Base-by-base conservation (phyloP, 305 asterid genomes). In the Fraxinus floribunda region DNA sequence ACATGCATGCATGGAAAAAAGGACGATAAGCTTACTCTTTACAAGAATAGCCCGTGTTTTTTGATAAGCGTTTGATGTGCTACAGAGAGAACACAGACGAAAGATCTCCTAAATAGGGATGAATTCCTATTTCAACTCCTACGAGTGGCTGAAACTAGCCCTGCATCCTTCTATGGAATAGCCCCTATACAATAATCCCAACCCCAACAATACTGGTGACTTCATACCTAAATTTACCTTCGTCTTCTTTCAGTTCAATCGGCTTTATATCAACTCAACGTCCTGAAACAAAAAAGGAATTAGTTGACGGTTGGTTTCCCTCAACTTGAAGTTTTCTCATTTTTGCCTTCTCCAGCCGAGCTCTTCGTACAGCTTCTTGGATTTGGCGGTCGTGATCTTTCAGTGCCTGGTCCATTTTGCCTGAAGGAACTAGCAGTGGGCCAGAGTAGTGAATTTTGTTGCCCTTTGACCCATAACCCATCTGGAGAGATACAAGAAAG, bases 401-500 rank as follows among this genome's bases (percentile, higher is more conserved):
- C 88, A 95, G 76, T 88, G 89, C 91, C 91, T 94, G 98, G 74
- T 95, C 97, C 89, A 91, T 90, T 91, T 92, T 92, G 66, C 94
- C 97, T 1, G 98, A 91, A 18, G 98, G 98, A 57, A 89, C 98
- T 41, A 92, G 86, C 78, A 95, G 82, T 0, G 98, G 98, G 34
- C 98, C 98, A 0, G 98, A 95, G 91, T 94, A 95, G 89, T 95
- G 98, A 24, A 95, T 92, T 80, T 91, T 94, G 89, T 87, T 93
- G 77, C 95, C 94, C 81, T 89, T 93, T 66, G 98, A 91, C 66
- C 98, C 98, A 80, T 90, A 89, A 7, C 97, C 97, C 83, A 89
- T 76, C 97, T 94, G 88, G 36, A 84, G 77, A 84, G 55, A 55
- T 2, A 66, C 10, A 78, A 20, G 55, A 79, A 84, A 29, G 57